Conservation (phyloP, 805 yeast species). For the Cephaloascus albidus region DNA sequence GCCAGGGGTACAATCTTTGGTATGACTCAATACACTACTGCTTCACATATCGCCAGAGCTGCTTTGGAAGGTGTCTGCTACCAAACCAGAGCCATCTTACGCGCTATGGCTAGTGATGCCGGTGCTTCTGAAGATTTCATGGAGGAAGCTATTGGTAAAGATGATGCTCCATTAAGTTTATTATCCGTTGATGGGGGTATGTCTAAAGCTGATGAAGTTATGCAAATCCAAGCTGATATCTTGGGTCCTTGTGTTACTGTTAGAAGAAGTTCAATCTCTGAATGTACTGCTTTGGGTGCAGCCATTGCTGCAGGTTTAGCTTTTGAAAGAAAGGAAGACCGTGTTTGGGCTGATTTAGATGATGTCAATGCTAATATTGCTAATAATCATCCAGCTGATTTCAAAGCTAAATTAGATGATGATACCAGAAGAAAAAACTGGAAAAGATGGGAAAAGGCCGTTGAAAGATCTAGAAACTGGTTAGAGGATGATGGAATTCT, state of each 20-base stretch:
- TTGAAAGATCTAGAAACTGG: slow-evolving; percentile 80
- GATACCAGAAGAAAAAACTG: slow-evolving; percentile 53
- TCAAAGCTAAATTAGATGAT: slow-evolving; percentile 38
- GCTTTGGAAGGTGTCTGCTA: slow-evolving; percentile 93
- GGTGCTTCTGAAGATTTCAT: slow-evolving; percentile 52
- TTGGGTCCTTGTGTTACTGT: slow-evolving; percentile 82
- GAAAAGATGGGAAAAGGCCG: slow-evolving; percentile 79
- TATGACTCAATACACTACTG: slow-evolving; percentile 84
- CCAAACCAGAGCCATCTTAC: slow-evolving; percentile 84
- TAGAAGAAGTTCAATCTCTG: slow-evolving; percentile 71
- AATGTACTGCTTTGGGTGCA: slow-evolving; percentile 93
- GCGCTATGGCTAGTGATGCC: slow-evolving; percentile 84
- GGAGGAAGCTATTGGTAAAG: slow-evolving; percentile 38
- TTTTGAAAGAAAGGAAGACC: slow-evolving; percentile 33
- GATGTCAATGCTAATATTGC: slow-evolving; percentile 41
- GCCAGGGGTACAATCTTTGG: slow-evolving; percentile 93
- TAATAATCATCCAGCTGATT: slow-evolving; percentile 12
- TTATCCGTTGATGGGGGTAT: slow-evolving; percentile 92
- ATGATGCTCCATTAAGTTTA: slow-evolving; percentile 39
- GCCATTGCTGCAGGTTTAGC: slow-evolving; percentile 90
- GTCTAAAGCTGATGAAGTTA: slow-evolving; percentile 83
- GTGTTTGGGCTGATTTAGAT: slow-evolving; percentile 67
- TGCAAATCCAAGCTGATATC: slow-evolving; percentile 91
- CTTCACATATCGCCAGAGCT: slow-evolving; percentile 88
- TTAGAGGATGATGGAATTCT: slow-evolving; percentile 28